These are phyloP conservation scores for Sporisorium exsertum DNA, from an alignment of 1,284 basidiomycete genomes.

Conservation along the genomic window DNA sequence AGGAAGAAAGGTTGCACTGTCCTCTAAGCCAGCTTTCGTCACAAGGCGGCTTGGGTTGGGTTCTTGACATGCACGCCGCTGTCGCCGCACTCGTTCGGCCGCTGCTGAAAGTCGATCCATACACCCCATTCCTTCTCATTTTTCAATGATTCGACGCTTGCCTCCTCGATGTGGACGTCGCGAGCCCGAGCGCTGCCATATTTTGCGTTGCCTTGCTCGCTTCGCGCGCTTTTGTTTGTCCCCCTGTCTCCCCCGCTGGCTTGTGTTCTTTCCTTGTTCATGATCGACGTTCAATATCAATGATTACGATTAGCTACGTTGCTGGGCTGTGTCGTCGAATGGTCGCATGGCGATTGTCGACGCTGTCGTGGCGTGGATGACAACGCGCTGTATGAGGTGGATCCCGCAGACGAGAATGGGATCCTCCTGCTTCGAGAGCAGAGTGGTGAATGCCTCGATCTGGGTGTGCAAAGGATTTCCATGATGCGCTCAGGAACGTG, in stretches of 20 bases:
- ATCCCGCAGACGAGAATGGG: too few species aligned
- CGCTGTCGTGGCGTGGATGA: too few species aligned
- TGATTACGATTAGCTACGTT: neutral
- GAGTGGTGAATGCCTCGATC: too few species aligned
- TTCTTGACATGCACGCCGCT: neutral
- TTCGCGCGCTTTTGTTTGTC: neutral
- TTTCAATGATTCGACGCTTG: neutral
- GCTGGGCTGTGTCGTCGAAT: neutral
- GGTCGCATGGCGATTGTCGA: neutral
- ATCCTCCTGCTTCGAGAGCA: too few species aligned
- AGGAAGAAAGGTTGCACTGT: slow-evolving; percentile 74
- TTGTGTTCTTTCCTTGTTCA: neutral
- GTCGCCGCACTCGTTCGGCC: slow-evolving; percentile 1
- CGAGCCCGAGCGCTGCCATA: neutral
- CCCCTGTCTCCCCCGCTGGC: neutral
- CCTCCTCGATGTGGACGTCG: neutral
- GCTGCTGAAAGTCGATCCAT: slow-evolving; percentile 3
- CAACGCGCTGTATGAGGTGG: too few species aligned
- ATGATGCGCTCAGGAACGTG: too few species aligned
- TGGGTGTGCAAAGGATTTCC: too few species aligned
- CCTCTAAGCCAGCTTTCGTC: slow-evolving; percentile 70
- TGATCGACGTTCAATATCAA: neutral
- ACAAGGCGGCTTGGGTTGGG: neutral
- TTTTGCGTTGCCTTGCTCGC: neutral
- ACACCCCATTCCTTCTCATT: neutral